Base-by-base conservation (phyloP, 1,139 yeast species). In the Ashbya aceris region DNA sequence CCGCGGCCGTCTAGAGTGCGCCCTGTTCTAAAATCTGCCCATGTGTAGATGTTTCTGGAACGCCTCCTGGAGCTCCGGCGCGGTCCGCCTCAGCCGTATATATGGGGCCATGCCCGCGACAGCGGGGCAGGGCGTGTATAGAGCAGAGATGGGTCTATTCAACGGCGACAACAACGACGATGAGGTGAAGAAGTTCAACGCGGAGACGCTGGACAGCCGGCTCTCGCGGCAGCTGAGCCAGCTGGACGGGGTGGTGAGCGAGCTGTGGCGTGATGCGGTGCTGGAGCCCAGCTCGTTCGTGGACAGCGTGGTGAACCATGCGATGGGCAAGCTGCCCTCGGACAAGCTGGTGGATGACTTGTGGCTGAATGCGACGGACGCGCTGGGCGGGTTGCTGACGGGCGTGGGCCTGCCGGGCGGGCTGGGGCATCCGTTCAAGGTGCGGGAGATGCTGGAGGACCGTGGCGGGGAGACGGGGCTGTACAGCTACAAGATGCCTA, bases 401-500 rank as follows among this genome's bases (percentile, higher is more conserved):
- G 49, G 48, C 1, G 36, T 52, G 13, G 56, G 56, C 3, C 30
- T 52, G 7, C 54, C 56, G 7, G 55, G 53, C 9, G 51, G 51
- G 1, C 46, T 45, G 31, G 45, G 51, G 28, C 48, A 44, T 34
- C 49, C 54, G n/a, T 45, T 42, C 8, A 41, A 45, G 36, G 47
- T 49, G 27, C 42, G 44, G 12, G 40, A 42, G 17, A 29, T 48
- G 30, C 42, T 49, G 46, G 39, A 46, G 12, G 48, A 45, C 9
- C 43, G 50, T 7, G 48, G 49, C 13, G 55, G 53, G 17, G 40
- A 48, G 4, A 49, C 65, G 48, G 84, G 83, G 0, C 60, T 70
- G 43, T 71, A 73, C 58, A 71, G 82, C 1, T 73, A 68, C 48
- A 79, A 79, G 7, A 70, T 74, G 7, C 96, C 96, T 1, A 69